phyloP scores from a whole-genome alignment of 208 protist species.

The Wallacemonas sp. region DNA sequence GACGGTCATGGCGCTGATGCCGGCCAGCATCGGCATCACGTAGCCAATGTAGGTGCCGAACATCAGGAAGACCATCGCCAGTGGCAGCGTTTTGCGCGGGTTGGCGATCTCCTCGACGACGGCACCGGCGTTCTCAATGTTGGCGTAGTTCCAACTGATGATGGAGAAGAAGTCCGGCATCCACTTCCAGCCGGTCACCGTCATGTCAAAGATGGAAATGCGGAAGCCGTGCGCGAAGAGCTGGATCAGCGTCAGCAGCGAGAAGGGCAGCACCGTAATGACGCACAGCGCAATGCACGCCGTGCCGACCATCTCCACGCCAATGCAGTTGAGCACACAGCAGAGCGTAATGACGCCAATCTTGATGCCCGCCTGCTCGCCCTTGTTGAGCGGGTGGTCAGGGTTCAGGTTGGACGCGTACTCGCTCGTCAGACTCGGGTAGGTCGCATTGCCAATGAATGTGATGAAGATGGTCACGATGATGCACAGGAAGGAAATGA shows the following conservation, averaged over 20 bases:
- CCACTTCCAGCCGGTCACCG: slow-evolving; percentile 58
- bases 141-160: slow-evolving; percentile 89
- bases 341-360: slow-evolving; percentile 63
- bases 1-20: slow-evolving; percentile 71
- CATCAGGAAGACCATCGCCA: slow-evolving; percentile 72
- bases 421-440: slow-evolving; percentile 76
- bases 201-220: slow-evolving; percentile 60
- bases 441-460: slow-evolving; percentile 85
- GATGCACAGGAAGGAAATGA: slow-evolving; percentile 78
- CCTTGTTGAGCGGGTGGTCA: slow-evolving; percentile 25
- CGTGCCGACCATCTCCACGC: slow-evolving; percentile 75
- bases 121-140: slow-evolving; percentile 85
- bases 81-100: slow-evolving; percentile 49
- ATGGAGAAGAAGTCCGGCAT: slow-evolving; percentile 71
- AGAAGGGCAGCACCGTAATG: slow-evolving; percentile 70
- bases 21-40: slow-evolving; percentile 77
- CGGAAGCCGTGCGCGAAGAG: slow-evolving; percentile 76
- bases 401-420: slow-evolving; percentile 55
- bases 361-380: slow-evolving; percentile 54
- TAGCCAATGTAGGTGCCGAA: slow-evolving; percentile 78
- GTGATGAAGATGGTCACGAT: slow-evolving; percentile 77
- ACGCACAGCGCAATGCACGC: slow-evolving; percentile 62
- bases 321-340: slow-evolving; percentile 70
- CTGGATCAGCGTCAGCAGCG: slow-evolving; percentile 66
- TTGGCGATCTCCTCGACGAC: slow-evolving; percentile 81